Evolutionary conservation across 2,329 filamentous ascomycete species (phyloP), one percentile per base, ranked within the genome.

Genomic region (Cercospora canescens): DNA sequence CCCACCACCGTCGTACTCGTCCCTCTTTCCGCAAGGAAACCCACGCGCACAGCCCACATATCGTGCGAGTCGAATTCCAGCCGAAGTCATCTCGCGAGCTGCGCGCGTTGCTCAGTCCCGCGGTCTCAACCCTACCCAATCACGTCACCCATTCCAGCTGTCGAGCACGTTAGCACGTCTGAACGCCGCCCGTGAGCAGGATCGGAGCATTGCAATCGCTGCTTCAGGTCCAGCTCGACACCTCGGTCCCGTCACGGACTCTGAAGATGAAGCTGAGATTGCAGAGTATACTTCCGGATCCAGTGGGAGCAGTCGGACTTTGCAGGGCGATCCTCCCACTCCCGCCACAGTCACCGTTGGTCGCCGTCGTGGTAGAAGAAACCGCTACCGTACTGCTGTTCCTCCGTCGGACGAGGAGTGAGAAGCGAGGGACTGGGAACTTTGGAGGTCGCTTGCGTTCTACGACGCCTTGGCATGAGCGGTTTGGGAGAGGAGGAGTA

Each of bases 61-160:
- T 24, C 60, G 28, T 24, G 3, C 24, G 14, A 62, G 14, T n/a
- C 48, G 60, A 4, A 41, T 62, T 14, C 50, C 60, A 32, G 32
- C 52, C 59, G 62, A 55, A 12, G 14, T 59, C 54, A 39, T 63
- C 41, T 21, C 45, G 54, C 14, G 57, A 62, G 18, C 64, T 48
- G 24, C 62, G 35, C 57, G 50, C 62, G 30, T 55, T 52, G 54
- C 56, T 37, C 45, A 52, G 41, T 45, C 59, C 59, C 14, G 58
- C 41, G 45, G 64, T 26, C 26, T 58, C 24, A 45, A 21, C 52
- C 24, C 45, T 11, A 11, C 24, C 14, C 52, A 41, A 32, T 58
- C 68, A 28, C 12, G 41, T 30, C 71, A 73, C 57, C 72, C 72
- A 8, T 73, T 72, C 56, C 63, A 71, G 11, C 69, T 72, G 18